Percentiles rank a stretch among this genome's conserved stretches.
These are phyloP conservation scores for Xylariales sp. DNA, from an alignment of 2,329 filamentous ascomycete species.

Conservation along the genomic window DNA sequence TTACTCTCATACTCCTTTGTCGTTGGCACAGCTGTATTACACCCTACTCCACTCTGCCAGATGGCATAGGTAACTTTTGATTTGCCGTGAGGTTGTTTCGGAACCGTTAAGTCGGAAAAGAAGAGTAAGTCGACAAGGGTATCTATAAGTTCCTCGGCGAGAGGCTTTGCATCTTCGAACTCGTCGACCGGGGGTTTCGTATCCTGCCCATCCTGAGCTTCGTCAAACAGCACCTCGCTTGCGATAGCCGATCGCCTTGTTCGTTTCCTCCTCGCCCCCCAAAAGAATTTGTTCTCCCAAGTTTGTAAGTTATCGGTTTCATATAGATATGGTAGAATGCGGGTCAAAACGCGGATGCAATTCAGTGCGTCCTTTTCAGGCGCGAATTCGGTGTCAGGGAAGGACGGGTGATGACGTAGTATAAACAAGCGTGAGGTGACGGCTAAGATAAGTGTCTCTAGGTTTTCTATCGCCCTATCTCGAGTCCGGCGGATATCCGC, in stretches of 20 bases:
- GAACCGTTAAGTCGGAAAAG: conserved; percentile 89
- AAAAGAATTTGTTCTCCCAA: conserved; percentile 97
- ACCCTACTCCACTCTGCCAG: conserved; percentile 98
- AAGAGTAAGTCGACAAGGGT: conserved; percentile 90
- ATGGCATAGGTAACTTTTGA: conserved; percentile 91
- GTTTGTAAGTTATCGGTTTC: conserved; percentile 83
- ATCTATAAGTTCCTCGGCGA: conserved; percentile 93
- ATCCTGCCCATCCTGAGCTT: conserved; percentile 67
- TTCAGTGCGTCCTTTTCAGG: conserved; percentile 89
- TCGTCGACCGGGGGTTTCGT: conserved; percentile 64
- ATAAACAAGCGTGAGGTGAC: conserved; percentile 85
- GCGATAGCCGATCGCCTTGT: conserved; percentile 73
- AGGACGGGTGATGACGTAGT: conserved; percentile 88
- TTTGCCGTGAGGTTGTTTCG: conserved; percentile 75
- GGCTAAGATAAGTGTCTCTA: conserved; percentile 88
- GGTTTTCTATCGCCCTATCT: conserved; percentile 85
- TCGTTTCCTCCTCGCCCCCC: conserved; percentile 78
- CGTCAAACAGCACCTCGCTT: conserved; percentile 87
- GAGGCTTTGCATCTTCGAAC: conserved; percentile 84
- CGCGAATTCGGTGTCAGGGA: conserved; percentile 86
- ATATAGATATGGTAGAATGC: conserved; percentile 90
- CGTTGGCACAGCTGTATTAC: conserved; percentile 86
- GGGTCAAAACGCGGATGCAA: conserved; percentile 90
- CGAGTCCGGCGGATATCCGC: conserved; percentile 88
- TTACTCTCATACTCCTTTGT: conserved; percentile 95